Evolutionary conservation across 2,329 filamentous ascomycete species (phyloP).

Genomic region (Fusarium foetens): DNA sequence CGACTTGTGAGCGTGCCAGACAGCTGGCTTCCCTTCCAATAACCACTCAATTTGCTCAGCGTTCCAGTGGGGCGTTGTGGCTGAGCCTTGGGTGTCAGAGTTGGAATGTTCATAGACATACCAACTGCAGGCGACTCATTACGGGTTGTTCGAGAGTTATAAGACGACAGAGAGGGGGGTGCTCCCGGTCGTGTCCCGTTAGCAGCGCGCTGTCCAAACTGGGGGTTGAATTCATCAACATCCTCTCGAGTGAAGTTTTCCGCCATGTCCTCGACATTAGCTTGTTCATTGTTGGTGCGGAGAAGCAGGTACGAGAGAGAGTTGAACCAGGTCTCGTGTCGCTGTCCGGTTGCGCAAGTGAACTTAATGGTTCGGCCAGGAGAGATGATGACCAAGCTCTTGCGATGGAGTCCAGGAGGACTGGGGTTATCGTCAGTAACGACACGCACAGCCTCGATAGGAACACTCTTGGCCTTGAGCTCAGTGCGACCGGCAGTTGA

Average conservation of each 20-base stretch:
- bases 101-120: slow-evolving; percentile 64
- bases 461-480: slow-evolving; percentile 85
- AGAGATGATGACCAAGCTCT: slow-evolving; percentile 90
- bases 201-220: slow-evolving; percentile 52
- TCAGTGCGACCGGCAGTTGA: slow-evolving; percentile 80
- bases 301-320: slow-evolving; percentile 92
- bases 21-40: slow-evolving; percentile 62
- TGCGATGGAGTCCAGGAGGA: slow-evolving; percentile 92
- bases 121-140: slow-evolving; percentile 69
- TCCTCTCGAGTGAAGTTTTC: slow-evolving; percentile 70
- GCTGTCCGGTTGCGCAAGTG: slow-evolving; percentile 90
- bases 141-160: slow-evolving; percentile 77
- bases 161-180: slow-evolving; percentile 78
- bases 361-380: slow-evolving; percentile 92
- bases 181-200: slow-evolving; percentile 60
- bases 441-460: slow-evolving; percentile 91
- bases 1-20: slow-evolving; percentile 64
- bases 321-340: slow-evolving; percentile 99
- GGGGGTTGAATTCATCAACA: slow-evolving; percentile 84
- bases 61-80: slow-evolving; percentile 57
- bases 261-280: slow-evolving; percentile 68
- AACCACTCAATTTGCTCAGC: slow-evolving; percentile 68
- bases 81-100: slow-evolving; percentile 62
- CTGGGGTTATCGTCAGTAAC: slow-evolving; percentile 95
- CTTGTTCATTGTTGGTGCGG: slow-evolving; percentile 73